phyloP scores from a whole-genome alignment of 169 alveolate genomes.

The Plasmodium relictum region DNA sequence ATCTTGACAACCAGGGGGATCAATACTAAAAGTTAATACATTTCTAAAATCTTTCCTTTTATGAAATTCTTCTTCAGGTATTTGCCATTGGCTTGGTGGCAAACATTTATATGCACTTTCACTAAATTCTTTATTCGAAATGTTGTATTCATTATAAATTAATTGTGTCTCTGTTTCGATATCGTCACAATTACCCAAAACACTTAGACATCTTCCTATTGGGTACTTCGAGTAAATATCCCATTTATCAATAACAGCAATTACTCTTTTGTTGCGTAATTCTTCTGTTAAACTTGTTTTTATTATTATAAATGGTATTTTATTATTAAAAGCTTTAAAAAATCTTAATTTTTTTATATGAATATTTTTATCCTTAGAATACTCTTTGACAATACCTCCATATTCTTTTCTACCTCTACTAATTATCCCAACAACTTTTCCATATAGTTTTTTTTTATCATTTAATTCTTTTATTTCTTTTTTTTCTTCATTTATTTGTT shows the following conservation, averaged over 20 bases:
- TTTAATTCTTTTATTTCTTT: constrained; percentile 37
- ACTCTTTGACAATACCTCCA: constrained; percentile 93
- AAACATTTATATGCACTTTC: constrained; percentile 93
- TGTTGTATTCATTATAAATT: constrained; percentile 88
- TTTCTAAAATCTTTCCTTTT: constrained; percentile 90
- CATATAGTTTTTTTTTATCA: constrained; percentile 82
- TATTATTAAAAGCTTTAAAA: constrained; percentile 93
- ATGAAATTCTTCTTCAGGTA: constrained; percentile 88
- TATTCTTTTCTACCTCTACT: constrained; percentile 92
- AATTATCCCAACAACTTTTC: constrained; percentile 94
- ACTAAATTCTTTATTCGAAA: constrained; percentile 89
- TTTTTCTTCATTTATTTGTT: constrained; percentile 30
- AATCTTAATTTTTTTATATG: constrained; percentile 85
- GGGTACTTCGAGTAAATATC: constrained; percentile 90
- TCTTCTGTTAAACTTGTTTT: constrained; percentile 86
- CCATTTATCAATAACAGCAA: constrained; percentile 93
- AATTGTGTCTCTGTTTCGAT: constrained; percentile 90
- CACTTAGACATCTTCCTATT: constrained; percentile 94
- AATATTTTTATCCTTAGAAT: constrained; percentile 76
- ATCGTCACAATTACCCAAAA: constrained; percentile 93
- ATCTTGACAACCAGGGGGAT: constrained; percentile 99
- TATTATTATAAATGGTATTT: constrained; percentile 91
- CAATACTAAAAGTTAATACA: constrained; percentile 95
- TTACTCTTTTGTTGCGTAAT: constrained; percentile 92
- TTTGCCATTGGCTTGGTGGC: constrained; percentile 93